Percentiles rank a stretch among this genome's conserved stretches.
Evolutionary conservation across 83 land plant genomes (phyloP).

Genomic region (Isoetes engelmannii): DNA sequence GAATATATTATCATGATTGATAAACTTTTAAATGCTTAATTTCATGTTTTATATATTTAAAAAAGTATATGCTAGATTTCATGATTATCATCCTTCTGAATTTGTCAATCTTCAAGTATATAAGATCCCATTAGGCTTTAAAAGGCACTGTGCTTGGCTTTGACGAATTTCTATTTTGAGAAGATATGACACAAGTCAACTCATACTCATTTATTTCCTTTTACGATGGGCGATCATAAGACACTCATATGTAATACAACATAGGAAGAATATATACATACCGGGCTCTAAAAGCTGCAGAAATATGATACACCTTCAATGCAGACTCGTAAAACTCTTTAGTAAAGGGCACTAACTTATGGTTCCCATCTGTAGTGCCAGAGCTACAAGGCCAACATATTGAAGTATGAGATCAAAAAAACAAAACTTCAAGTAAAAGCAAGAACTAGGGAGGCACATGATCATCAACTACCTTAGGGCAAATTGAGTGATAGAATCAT

Average conservation of each 20-base stretch:
- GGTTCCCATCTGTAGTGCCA: slow-evolving; percentile 66
- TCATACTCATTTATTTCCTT: slow-evolving; percentile 13
- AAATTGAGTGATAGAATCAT: slow-evolving; percentile 32
- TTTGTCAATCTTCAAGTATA: not conserved
- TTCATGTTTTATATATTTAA: no score
- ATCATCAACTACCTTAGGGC: slow-evolving; percentile 44
- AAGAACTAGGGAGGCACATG: not conserved
- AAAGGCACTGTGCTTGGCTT: not conserved
- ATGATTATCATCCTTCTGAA: no score
- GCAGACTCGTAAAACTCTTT: slow-evolving; percentile 43
- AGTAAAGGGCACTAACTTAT: slow-evolving; percentile 50
- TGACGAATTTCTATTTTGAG: not conserved
- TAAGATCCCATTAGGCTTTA: not conserved
- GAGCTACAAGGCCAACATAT: slow-evolving; percentile 30
- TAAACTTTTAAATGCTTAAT: no score
- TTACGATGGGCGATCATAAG: slow-evolving; percentile 27
- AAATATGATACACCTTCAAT: slow-evolving; percentile 37
- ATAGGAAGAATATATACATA: not conserved
- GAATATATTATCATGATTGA: no score
- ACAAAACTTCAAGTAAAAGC: not conserved
- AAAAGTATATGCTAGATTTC: no score
- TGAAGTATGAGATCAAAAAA: not conserved
- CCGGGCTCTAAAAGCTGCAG: slow-evolving; percentile 56
- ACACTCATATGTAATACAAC: slow-evolving; percentile 10
- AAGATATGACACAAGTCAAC: no score